phyloP scores from a whole-genome alignment of 2,329 filamentous ascomycete genomes.

The Zymoseptoria passerinii region DNA sequence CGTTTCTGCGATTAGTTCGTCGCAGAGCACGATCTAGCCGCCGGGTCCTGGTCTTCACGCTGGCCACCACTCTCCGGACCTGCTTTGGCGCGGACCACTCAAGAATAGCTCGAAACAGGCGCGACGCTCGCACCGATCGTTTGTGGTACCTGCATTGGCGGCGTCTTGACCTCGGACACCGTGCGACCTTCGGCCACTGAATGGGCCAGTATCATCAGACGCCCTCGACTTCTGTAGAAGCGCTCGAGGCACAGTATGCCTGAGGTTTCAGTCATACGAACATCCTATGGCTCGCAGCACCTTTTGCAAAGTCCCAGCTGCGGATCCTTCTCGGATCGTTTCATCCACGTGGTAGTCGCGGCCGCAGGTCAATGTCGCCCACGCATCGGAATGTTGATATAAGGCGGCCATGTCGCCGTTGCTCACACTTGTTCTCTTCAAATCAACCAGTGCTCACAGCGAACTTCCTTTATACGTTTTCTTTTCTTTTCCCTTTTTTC shows the following conservation, averaged over 20 bases:
- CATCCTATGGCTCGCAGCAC: slow-evolving; percentile 6
- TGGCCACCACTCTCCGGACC: slow-evolving; percentile 5
- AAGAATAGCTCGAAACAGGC: slow-evolving; percentile 25
- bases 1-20: not conserved
- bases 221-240: slow-evolving; percentile 8
- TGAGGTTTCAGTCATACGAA: slow-evolving; percentile 15
- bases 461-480: not conserved
- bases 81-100: slow-evolving; percentile 1
- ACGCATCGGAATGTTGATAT: slow-evolving; percentile 9
- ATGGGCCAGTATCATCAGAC: slow-evolving; percentile 2
- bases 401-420: slow-evolving; percentile 11
- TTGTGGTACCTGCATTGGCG: slow-evolving; percentile 15
- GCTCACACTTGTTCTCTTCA: not conserved
- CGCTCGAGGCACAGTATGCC: slow-evolving; percentile 11
- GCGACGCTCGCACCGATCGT: slow-evolving; percentile 18
- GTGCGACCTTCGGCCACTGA: slow-evolving; percentile 14
- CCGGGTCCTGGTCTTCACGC: slow-evolving; percentile 15
- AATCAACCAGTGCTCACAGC: slow-evolving; percentile 1
- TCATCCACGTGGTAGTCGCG: slow-evolving; percentile 7
- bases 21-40: slow-evolving; percentile 10
- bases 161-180: slow-evolving; percentile 15
- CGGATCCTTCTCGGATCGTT: slow-evolving; percentile 10
- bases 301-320: slow-evolving; percentile 5
- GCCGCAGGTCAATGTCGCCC: not conserved
- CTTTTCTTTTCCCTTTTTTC: slow-evolving; percentile 20